Evolutionary conservation across 495 filamentous ascomycete species (phyloP).

Genomic region (Daldinia decipiens): DNA sequence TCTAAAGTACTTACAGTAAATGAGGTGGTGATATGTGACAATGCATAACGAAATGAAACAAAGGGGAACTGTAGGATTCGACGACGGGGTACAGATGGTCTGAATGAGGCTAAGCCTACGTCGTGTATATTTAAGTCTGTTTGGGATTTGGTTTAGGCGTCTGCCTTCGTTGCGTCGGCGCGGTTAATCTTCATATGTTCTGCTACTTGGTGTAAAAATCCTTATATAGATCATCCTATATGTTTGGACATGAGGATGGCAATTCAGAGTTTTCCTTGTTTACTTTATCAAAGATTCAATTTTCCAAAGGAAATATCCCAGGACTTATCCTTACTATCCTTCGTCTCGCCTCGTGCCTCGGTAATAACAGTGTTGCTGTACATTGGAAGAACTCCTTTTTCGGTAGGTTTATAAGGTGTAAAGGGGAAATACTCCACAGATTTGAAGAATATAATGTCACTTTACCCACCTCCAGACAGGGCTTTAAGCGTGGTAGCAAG

Average conservation of each 20-base stretch:
- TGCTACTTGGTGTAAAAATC: not conserved
- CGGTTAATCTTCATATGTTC: not conserved
- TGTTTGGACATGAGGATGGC: not conserved
- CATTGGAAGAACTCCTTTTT: too few relatives aligned
- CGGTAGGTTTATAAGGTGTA: too few relatives aligned
- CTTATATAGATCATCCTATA: not conserved
- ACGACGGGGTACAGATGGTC: not conserved
- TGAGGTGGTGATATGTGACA: not conserved
- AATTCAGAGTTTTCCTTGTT: not conserved
- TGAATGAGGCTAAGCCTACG: not conserved
- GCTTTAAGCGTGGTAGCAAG: too few relatives aligned
- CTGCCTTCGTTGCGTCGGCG: not conserved
- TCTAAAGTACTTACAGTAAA: constrained; percentile 71
- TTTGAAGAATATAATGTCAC: too few relatives aligned
- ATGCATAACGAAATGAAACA: not conserved
- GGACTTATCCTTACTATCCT: too few relatives aligned
- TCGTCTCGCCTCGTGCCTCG: too few relatives aligned
- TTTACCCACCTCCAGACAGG: too few relatives aligned
- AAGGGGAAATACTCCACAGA: too few relatives aligned
- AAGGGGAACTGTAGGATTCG: not conserved
- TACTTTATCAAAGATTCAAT: too few relatives aligned
- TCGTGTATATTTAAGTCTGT: constrained; percentile 9
- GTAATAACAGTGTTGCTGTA: too few relatives aligned
- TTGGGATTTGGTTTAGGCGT: constrained; percentile 2
- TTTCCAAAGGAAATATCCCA: too few relatives aligned